Conservation (phyloP, 805 yeast genomes). For the Zygoascus tannicola region DNA sequence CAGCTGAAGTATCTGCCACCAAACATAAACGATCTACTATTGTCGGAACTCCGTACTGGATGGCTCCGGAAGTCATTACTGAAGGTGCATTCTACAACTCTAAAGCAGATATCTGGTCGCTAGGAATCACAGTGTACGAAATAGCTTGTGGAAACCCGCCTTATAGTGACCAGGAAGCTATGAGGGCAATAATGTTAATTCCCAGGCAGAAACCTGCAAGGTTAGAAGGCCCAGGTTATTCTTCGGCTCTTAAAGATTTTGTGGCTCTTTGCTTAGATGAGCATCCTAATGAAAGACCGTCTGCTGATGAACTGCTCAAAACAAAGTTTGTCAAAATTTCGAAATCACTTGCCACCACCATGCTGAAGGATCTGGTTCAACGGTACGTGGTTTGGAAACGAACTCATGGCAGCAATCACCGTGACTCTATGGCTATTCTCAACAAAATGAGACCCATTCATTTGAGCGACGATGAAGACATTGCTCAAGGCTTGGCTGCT, state of each 20-base stretch:
- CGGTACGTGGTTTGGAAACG: conserved; percentile 46
- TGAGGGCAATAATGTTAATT: conserved; percentile 88
- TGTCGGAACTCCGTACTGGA: conserved; percentile 58
- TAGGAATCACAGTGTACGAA: conserved; percentile 90
- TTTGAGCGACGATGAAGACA: conserved; percentile 15
- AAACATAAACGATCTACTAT: conserved; percentile 80
- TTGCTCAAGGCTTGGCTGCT: conserved; percentile 4
- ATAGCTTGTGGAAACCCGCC: conserved; percentile 98
- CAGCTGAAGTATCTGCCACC: conserved; percentile 77
- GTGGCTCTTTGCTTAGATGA: conserved; percentile 91
- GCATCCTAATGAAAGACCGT: conserved; percentile 77
- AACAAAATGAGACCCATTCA: conserved; percentile 13
- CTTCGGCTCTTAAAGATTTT: conserved; percentile 69
- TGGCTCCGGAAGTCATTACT: conserved; percentile 44
- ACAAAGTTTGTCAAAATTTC: conserved; percentile 62
- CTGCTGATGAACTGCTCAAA: conserved; percentile 75
- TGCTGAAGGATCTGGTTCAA: conserved; percentile 65
- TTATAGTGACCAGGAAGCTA: conserved; percentile 87
- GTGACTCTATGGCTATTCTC: conserved; percentile 31
- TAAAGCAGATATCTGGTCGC: conserved; percentile 96
- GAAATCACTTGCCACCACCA: conserved; percentile 48
- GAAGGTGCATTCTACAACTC: conserved; percentile 39
- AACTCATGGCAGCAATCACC: conserved; percentile 35
- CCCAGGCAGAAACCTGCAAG: conserved; percentile 93
- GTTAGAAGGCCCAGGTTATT: conserved; percentile 79